Percentiles rank a stretch among this genome's conserved stretches.
These are phyloP conservation scores for Dryas octopetala DNA, from an alignment of 306 rosid genomes.

Conservation along the genomic window DNA sequence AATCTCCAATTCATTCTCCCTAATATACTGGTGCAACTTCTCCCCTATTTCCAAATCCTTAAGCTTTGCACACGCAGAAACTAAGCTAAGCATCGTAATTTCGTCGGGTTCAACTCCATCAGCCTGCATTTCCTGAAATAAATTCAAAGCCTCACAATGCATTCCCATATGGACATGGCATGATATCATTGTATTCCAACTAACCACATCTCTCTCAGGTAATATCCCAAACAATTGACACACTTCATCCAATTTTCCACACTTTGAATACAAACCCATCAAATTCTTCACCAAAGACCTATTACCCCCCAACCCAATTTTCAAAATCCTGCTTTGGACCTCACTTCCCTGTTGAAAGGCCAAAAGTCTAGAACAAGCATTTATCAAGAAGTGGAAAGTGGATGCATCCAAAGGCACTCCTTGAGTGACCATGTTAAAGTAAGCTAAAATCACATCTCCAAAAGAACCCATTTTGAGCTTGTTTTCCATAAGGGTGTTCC, in stretches of 20 bases:
- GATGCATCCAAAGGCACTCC: constrained; percentile 27
- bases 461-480: constrained; percentile 12
- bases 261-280: constrained; percentile 25
- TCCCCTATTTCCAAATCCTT: constrained; percentile 29
- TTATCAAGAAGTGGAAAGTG: constrained; percentile 29
- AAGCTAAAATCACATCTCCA: constrained; percentile 13
- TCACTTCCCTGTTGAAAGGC: constrained; percentile 16
- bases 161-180: constrained; percentile 31
- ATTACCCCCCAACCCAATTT: constrained; percentile 28
- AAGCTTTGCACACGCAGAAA: constrained; percentile 31
- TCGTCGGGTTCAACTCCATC: constrained; percentile 20
- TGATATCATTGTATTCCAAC: constrained; percentile 40
- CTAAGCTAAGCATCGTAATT: constrained; percentile 33
- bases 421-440: constrained; percentile 25
- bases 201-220: constrained; percentile 24
- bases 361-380: constrained; percentile 21
- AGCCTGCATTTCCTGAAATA: constrained; percentile 23
- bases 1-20: constrained; percentile 22
- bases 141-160: constrained; percentile 24
- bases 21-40: constrained; percentile 15
- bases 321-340: constrained; percentile 24
- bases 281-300: constrained; percentile 29
- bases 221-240: constrained; percentile 22
- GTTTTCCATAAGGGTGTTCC: constrained; percentile 27
- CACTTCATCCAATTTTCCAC: constrained; percentile 15